Base-by-base conservation (phyloP, 176 grass and related monocot species). In the Eremochloa ophiuroides region DNA sequence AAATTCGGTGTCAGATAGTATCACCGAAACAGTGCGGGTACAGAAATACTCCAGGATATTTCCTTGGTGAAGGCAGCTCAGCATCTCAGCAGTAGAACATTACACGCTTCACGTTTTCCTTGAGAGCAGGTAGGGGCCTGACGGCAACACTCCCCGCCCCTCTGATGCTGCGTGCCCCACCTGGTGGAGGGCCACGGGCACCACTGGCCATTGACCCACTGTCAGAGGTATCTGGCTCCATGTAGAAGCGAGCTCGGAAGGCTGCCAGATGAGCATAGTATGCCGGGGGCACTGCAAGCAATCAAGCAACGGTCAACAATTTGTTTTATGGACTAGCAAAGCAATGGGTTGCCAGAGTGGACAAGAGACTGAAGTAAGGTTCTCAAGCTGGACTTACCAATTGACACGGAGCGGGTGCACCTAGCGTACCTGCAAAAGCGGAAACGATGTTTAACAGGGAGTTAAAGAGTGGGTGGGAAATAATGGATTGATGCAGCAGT, bases 201-300 rank as follows among this genome's bases (percentile, higher is more conserved):
- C 88, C 80, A 27, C 93, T 93, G 6, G 29, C 93, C 85, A 96
- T 91, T 1, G 90, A 93, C 16, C 93, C 93, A 75, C 93, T 96
- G 18, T 96, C 93, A 42, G 93, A 96, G 9, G 87, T 93, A 35
- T 96, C 93, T 18, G 93, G 90, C 44, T 96, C 93, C 93, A 96
- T 93, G 80, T 96, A 96, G 81, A 96, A 96, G 37, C 93, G 79
- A 75, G 93, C 93, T 60, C 93, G 83, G 80, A 96, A 96, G 35
- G 93, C 93, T 26, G 93, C 93, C 80, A 96, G 64, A 91, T 96
- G 93, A 65, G 93, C 93, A 62, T 96, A 96, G 73, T 96, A 96
- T 16, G 93, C 93, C 6, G 93, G 93, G 66, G 93, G 93, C 27
- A 96, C 93, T 94, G 69, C 83, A 91, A 86, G 71, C n/a, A 76